Base-by-base conservation (phyloP, 1,284 basidiomycete genomes). In the Microbotryomycetes sp. region DNA sequence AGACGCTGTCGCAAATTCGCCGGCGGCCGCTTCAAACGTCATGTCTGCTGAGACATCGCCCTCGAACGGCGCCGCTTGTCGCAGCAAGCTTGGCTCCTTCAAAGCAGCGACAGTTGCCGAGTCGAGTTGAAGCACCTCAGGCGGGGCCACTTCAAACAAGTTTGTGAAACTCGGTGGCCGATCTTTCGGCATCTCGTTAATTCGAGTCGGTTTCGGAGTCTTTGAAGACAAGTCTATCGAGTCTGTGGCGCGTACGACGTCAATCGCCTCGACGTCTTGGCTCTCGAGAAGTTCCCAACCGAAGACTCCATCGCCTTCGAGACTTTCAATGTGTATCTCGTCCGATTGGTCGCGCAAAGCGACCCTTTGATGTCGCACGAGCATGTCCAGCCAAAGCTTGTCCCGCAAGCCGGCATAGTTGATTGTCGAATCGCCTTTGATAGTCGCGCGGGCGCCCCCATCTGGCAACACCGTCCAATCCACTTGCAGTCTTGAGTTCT, bases 131-230 rank as follows among this genome's bases (percentile, higher is more conserved):
- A 54, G 65, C 2, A 57, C 53, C 1, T 55, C 41, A 4, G 65
- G 65, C 5, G 57, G 55, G 3, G 60, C 54, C 3, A 57, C 64
- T 52, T 67, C 62, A 57, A 67, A 67, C 3, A 67, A 52, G 1
- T 57, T 57, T 11, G 54, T 59, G 50, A 57, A 64, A 29, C 50
- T 49, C 0, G 60, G 65, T 2, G 62, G 54, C 3, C 62, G 48
- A 1, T 45, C 23, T 7, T 50, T 50, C 6, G 27, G 3, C 5
- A 54, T 9, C 21, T 53, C 23, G 15, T 30, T 21, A 2, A 30
- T 18, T 11, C 35, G 35, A 11, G 11, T 41, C 18, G 35, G 18
- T 18, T 41, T 41, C 18, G 35, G 35, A 11, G 35, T 41, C 18
- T 18, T 41, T 18, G 18, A 11, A 9, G 35, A 41, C 35, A 41